These are phyloP conservation scores for Phaffia rhodozyma DNA, from an alignment of 1,284 basidiomycete genomes.

Conservation along the genomic window DNA sequence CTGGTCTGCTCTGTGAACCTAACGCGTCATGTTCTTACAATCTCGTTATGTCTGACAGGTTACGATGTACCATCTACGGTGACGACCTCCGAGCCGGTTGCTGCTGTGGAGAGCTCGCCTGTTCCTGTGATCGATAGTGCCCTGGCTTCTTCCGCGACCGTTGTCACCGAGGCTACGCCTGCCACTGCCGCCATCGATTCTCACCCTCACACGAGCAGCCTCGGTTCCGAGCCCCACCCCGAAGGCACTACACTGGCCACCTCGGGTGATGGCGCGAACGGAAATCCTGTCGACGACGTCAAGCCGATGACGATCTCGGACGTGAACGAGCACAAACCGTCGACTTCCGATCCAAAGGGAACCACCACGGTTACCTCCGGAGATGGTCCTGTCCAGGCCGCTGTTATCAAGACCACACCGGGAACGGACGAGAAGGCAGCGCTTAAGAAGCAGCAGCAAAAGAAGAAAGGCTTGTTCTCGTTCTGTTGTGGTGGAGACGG, in stretches of 20 bases:
- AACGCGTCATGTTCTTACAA: not conserved
- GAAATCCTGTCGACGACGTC: too few relatives aligned
- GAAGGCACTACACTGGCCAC: not conserved
- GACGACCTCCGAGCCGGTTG: not conserved
- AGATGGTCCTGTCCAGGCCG: not conserved
- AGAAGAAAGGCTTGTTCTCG: slow-evolving; percentile 29
- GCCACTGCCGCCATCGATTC: not conserved
- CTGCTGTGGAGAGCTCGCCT: not conserved
- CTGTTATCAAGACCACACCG: too few relatives aligned
- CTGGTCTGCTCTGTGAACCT: not conserved
- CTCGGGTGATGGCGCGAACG: too few relatives aligned
- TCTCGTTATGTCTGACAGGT: not conserved
- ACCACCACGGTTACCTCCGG: not conserved
- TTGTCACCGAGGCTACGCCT: slow-evolving; percentile 10
- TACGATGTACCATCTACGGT: too few relatives aligned
- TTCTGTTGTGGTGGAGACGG: slow-evolving; percentile 27
- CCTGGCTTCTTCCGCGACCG: slow-evolving; percentile 7
- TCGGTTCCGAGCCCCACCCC: not conserved
- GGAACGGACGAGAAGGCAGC: too few relatives aligned
- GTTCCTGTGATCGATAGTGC: not conserved
- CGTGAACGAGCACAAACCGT: not conserved
- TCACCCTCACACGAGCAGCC: not conserved
- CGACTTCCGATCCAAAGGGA: not conserved
- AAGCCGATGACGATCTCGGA: not conserved
- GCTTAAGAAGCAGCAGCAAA: slow-evolving; percentile 9